Conservation (phyloP, 202 grass and related monocot genomes). For the Carex sylvatica region DNA sequence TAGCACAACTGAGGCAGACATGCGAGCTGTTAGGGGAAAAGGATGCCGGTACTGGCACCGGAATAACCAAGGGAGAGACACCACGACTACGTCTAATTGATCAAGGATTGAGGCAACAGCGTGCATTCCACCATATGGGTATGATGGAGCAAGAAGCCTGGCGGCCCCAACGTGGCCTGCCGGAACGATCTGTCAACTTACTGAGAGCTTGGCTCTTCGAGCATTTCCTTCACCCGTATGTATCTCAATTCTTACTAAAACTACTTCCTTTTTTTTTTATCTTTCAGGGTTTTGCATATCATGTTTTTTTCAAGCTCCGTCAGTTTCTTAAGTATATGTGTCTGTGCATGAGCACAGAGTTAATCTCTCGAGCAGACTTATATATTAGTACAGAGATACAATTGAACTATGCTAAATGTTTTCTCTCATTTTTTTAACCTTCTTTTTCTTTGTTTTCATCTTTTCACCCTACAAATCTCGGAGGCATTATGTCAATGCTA, state of each 20-base stretch:
- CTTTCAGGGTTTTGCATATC: neutral
- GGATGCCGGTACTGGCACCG: constrained; percentile 65
- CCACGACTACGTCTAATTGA: constrained; percentile 80
- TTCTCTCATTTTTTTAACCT: neutral
- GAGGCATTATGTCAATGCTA: neutral
- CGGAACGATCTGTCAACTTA: constrained; percentile 85
- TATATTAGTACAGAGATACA: neutral
- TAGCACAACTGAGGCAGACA: constrained; percentile 52
- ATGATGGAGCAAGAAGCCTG: constrained; percentile 99
- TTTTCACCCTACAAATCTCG: neutral
- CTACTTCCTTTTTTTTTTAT: neutral
- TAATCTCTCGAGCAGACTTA: neutral
- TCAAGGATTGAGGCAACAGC: constrained; percentile 88
- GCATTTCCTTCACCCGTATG: constrained; percentile 99
- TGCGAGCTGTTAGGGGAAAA: constrained; percentile 88
- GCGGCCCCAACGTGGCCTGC: constrained; percentile 92
- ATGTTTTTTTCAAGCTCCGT: constrained; percentile 14
- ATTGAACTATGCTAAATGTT: neutral
- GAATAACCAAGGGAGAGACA: constrained; percentile 90
- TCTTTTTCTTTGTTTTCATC: neutral
- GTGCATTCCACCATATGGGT: constrained; percentile 98
- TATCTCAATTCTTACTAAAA: neutral
- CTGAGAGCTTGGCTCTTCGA: constrained; percentile 93
- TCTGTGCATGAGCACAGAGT: neutral
- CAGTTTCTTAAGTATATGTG: neutral